Conservation (phyloP, 257 asterid species). For the Solanum bukasovii region DNA sequence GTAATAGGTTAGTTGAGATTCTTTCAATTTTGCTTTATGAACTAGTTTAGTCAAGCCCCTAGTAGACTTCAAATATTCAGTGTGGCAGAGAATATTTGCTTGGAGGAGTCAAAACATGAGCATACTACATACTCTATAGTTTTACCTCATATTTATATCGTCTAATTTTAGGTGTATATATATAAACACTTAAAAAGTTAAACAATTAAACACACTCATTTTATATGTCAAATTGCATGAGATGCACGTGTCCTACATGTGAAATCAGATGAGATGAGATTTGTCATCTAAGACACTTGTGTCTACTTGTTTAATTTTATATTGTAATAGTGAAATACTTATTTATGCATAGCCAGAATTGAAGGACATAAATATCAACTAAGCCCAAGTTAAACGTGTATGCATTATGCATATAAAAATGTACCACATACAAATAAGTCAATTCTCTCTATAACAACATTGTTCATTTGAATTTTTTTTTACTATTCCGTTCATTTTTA, state of each 20-base stretch:
- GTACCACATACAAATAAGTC: neutral
- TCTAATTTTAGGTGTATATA: neutral
- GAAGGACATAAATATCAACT: neutral
- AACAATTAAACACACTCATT: neutral
- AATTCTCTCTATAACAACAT: neutral
- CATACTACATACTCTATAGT: neutral
- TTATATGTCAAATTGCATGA: neutral
- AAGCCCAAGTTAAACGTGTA: accelerated
- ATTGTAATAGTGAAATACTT: accelerated
- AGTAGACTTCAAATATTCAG: neutral
- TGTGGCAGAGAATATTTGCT: neutral
- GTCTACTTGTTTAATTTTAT: neutral
- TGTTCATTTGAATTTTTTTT: too few relatives aligned
- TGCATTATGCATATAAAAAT: neutral
- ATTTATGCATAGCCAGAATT: neutral
- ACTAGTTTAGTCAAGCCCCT: neutral
- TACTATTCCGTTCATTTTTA: neutral
- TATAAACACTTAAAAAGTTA: too few relatives aligned
- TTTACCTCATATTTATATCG: too few relatives aligned
- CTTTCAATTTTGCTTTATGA: neutral
- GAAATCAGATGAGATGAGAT: neutral
- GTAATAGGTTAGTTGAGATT: neutral
- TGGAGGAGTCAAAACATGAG: neutral
- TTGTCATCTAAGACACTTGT: neutral
- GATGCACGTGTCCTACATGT: neutral